Evolutionary conservation across 371 early-diverging fungal genomes (phyloP), one percentile per base, ranked within the genome.

Genomic region (Basidiobolus meristosporus): DNA sequence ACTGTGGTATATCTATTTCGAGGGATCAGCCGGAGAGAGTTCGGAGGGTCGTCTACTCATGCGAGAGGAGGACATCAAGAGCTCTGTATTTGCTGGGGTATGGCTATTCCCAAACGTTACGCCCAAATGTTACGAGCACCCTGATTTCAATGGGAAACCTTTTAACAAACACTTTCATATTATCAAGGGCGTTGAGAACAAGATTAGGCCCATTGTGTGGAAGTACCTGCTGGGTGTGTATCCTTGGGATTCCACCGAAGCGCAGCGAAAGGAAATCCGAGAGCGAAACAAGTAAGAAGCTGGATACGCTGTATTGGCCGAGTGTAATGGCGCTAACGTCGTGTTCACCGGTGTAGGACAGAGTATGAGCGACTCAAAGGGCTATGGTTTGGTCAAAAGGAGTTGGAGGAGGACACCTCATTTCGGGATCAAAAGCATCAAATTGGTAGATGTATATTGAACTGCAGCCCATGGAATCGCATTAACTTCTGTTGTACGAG

Each of bases 161-260:
- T 26, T 17, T 39, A 12, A 18, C 18, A 5, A 36, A 2, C n/a
- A 41, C 41, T 30, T 12, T 34, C 6, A 21, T 4, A 15, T 9
- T 31, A 19, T 19, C 31, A 20, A 62, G 44, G 85, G 93, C 0
- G 50, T 88, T 0, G 80, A 86, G 15, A 66, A 68, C 17, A 86
- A 86, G 43, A 67, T 90, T 36, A 71, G 90, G 3, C 69, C 78
- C 15, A 75, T 82, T 39, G 86, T 85, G 3, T 93, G 89, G 90
- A 85, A 82, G 52, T 93, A 77, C 43, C 53, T 93, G 22, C 51
- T 91, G 26, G 75, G 70, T 0, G 63, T 90, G 2, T 87, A 85
- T 45, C 74, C 86, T 2, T 91, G 89, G 89, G 56, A 72, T 14
- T 80, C 80, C 7, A 79, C 75, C 2, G 79, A 75, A 43, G 60